Base-by-base conservation (phyloP, 2,329 filamentous ascomycete species). In the Alternaria sp. region DNA sequence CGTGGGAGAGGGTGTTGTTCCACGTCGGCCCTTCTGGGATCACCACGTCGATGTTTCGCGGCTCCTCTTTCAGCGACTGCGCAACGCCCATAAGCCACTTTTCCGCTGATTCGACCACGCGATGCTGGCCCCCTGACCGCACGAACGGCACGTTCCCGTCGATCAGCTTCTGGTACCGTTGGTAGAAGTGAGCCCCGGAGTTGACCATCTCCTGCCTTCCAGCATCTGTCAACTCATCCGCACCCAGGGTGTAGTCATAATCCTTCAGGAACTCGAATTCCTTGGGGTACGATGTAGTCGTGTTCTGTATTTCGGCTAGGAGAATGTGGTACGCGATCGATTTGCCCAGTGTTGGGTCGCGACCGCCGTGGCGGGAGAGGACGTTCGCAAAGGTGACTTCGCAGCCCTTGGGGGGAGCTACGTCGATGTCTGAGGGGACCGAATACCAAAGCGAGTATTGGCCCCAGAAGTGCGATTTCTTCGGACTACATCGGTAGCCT, bases 371-470 rank as follows among this genome's bases (percentile, higher is more conserved):
- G 3, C 94, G 89, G 21, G 93, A 94, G 51, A 97, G 86, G 23
- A 94, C 83, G 73, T 94, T 91, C 1, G 87, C 94, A 79, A 97
- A 95, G 3, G 90, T 95, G 70, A 95, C 82, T 12, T 87, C 82
- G 80, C 94, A 97, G n/a, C 83, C 84, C 1, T 82, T 69, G 0
- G 93, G 94, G 1, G 91, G 82, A 8, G 83, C 82, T 7, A 84
- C 71, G 15, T 88, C 83, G 55, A 93, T 87, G 3, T 87, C 83
- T 1, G 91, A 93, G 7, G 89, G 86, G 0, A 94, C 90, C 1
- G 90, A 86, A 80, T 92, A 97, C 81, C 89, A 96, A 2, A 94
- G 92, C 18, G 93, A 91, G 79, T 97, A 97, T 78, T 95, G 93
- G 60, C 94, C 94, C 93, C 93, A 97, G 59, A 84, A 86, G 69